Conservation (phyloP, 371 early-diverging fungal species). For the Mucor mucedo region DNA sequence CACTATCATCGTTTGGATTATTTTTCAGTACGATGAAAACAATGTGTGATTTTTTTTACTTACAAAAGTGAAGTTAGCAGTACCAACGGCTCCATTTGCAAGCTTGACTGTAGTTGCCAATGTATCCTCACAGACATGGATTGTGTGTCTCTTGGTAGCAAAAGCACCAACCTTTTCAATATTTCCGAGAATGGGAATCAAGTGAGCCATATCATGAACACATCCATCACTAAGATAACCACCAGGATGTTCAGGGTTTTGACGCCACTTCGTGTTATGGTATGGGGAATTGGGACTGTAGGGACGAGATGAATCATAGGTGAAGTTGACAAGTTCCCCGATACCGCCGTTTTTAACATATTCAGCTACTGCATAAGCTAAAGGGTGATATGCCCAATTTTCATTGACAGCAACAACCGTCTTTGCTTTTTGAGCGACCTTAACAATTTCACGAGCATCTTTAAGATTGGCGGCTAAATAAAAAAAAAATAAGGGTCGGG, state of each 20-base stretch:
- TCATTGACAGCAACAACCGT: conserved; percentile 53
- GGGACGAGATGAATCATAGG: conserved; percentile 50
- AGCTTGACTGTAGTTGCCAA: conserved; percentile 43
- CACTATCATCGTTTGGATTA: conserved; percentile 24
- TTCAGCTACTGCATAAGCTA: conserved; percentile 38
- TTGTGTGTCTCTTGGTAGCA: conserved; percentile 41
- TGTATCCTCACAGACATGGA: conserved; percentile 49
- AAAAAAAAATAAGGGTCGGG: neutral
- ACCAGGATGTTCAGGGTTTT: conserved; percentile 55
- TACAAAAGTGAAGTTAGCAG: conserved; percentile 57
- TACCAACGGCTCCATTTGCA: conserved; percentile 45
- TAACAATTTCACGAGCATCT: conserved; percentile 51
- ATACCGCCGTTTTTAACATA: conserved; percentile 46
- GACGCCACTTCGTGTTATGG: conserved; percentile 50
- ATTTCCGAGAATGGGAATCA: conserved; percentile 47
- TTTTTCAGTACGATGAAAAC: neutral
- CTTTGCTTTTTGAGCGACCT: conserved; percentile 33
- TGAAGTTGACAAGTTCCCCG: conserved; percentile 55
- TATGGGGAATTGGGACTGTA: conserved; percentile 50
- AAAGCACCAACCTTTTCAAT: conserved; percentile 48
- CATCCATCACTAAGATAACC: conserved; percentile 59
- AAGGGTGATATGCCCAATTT: conserved; percentile 52
- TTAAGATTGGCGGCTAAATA: conserved; percentile 45
- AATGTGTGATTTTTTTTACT: conserved; percentile 21
- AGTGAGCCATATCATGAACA: conserved; percentile 57